Base-by-base conservation (phyloP, 768 basidiomycete species). In the Cystofilobasidium capitatum region DNA sequence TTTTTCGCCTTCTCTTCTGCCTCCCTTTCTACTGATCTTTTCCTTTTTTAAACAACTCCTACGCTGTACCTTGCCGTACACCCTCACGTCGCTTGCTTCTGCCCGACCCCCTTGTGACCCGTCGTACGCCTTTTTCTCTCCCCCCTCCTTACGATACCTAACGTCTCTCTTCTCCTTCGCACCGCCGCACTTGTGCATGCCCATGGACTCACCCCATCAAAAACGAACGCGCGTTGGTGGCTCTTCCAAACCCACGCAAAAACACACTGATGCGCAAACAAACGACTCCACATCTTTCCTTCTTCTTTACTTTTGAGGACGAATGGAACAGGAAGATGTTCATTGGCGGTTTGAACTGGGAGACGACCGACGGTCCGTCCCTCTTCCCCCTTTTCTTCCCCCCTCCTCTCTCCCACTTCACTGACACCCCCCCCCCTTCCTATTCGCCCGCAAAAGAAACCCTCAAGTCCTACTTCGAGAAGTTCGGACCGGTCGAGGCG, bases 321-420 rank as follows among this genome's bases (percentile, higher is more conserved):
- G 42, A 36, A 39, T n/a, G 29, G 13, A 44, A 78, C 82, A 97
- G 96, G 79, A 99, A 99, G 83, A 99, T 99, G 96, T 99, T 99
- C 79, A 93, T 99, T 76, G 96, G 96, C 71, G 96, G 96, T 72
- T 82, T 99, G 72, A 96, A 98, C 81, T 99, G 96, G 96, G 94
- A 98, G 79, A 98, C 96, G 74, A 94, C 91, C 77, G 96, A 98
- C 83, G 94, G 96, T 99, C 84, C 79, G 75, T 75, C 29, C 49
- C 1, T 35, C 51, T 70, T 35, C 69, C 72, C 62, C 70, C 71
- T 70, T 74, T 78, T 76, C 74, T 72, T 73, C 76, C 69, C 69
- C 37, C 88, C 89, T 66, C 82, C 82, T 65, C 82, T 89, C 49
- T 47, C 58, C 17, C 58, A 29, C 54, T 33, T 12, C 49, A 58